phyloP scores from a whole-genome alignment of 495 filamentous ascomycete species.

The Neurospora sp. region DNA sequence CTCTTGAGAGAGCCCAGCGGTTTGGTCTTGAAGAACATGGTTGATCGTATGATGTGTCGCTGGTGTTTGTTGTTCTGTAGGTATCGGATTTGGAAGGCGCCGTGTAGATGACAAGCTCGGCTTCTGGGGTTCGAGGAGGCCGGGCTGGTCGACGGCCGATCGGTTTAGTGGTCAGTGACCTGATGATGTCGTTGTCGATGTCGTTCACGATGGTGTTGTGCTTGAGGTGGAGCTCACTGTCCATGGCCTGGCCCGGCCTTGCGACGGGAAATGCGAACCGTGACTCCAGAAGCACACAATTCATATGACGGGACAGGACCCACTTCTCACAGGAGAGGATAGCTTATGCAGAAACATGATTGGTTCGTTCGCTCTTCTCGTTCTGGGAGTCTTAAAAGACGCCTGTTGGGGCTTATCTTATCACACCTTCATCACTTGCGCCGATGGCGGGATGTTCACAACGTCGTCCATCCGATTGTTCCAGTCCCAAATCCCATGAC shows the following conservation, averaged over 20 bases:
- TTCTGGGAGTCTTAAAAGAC: background rate
- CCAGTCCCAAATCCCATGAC: background rate
- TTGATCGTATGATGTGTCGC: background rate
- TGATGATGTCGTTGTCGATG: background rate
- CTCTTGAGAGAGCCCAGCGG: slow-evolving; percentile 34
- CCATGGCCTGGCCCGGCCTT: background rate
- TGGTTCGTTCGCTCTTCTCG: background rate
- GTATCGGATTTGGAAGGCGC: background rate
- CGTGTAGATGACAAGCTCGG: background rate
- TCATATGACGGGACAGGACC: background rate
- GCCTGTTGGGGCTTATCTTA: background rate
- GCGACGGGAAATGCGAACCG: background rate
- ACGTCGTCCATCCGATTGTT: background rate
- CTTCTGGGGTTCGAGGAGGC: background rate
- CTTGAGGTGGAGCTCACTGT: background rate
- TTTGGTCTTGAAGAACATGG: slow-evolving; percentile 21
- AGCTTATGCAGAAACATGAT: background rate
- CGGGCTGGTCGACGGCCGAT: background rate
- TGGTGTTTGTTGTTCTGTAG: background rate
- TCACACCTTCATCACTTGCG: background rate
- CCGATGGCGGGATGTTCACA: background rate
- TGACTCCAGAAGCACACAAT: background rate
- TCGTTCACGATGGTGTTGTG: background rate
- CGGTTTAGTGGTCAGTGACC: background rate
- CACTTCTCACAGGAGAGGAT: background rate